These are phyloP conservation scores for Blumeria hordei DNA, from an alignment of 2,329 filamentous ascomycete genomes.

Conservation along the genomic window DNA sequence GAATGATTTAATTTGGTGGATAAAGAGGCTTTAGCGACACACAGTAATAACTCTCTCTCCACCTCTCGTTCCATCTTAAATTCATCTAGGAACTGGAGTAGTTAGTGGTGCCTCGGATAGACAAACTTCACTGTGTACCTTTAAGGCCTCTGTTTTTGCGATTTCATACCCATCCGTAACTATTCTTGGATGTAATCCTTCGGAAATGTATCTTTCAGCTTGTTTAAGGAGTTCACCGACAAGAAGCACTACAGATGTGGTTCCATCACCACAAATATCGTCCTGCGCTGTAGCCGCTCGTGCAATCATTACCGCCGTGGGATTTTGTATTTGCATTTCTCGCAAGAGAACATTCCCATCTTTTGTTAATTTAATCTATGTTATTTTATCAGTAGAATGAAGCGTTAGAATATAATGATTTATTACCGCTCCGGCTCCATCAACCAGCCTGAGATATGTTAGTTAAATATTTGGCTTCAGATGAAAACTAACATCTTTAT, in stretches of 20 bases:
- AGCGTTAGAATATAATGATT: constrained; percentile 3
- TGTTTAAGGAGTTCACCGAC: constrained; percentile 96
- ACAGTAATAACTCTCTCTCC: constrained; percentile 81
- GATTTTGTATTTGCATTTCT: constrained; percentile 91
- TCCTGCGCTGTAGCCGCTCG: constrained; percentile 87
- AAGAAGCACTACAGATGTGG: constrained; percentile 82
- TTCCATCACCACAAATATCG: constrained; percentile 94
- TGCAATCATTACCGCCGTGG: constrained; percentile 70
- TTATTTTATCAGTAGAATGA: constrained; percentile 8
- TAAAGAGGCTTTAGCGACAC: constrained; percentile 79
- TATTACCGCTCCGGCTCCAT: constrained; percentile 42
- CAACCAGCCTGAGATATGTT: constrained; percentile 30
- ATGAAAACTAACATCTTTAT: constrained; percentile 59
- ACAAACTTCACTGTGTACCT: constrained; percentile 25
- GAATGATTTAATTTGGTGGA: constrained; percentile 83
- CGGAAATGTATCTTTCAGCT: constrained; percentile 82
- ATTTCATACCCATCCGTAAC: constrained; percentile 97
- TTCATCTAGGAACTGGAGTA: constrained; percentile 54
- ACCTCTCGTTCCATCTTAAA: constrained; percentile 82
- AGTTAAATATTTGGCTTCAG: constrained; percentile 4
- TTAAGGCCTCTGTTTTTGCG: constrained; percentile 76
- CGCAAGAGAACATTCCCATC: constrained; percentile 73
- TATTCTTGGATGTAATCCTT: constrained; percentile 89
- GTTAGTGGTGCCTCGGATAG: constrained; percentile 1
- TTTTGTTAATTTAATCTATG: constrained; percentile 90